Base-by-base conservation (phyloP, 352 stramenopile genomes). In the Globisporangium megalacanthum region DNA sequence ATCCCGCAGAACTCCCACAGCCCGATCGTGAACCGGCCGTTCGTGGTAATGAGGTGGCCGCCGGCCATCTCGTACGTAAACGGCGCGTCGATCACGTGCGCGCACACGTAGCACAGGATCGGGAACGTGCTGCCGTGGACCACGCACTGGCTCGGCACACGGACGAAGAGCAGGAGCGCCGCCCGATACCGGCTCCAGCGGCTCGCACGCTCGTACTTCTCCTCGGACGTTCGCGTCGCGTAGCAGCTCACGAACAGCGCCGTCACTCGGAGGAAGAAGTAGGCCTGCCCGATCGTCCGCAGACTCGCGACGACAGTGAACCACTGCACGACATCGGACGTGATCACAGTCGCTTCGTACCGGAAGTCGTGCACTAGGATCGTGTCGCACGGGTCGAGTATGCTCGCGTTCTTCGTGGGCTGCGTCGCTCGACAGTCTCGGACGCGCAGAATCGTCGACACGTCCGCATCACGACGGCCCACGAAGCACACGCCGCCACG, bases 81-180 rank as follows among this genome's bases (percentile, higher is more conserved):
- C 0, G 68, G 57, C 15, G 70, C 66, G 44, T 88, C 75, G 8
- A 83, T 65, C 17, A 71, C 25, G 46, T 88, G 75, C 1, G 77
- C 75, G 1, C 77, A 17, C 0, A 69, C 57, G 56, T 84, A 88
- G 57, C 67, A 75, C 3, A 62, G 15, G 6, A 84, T 69, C 0
- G 75, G 77, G 37, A 85, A 70, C 1, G 57, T 54, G 22, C 67
- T 78, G 8, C 75, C 75, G 56, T 73, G 83, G 4, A 84, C 62
- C n/a, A 87, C 64, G 35, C 71, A 79, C 49, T 87, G 72, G 10
- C 61, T 77, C 3, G 77, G 74, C 4, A 79, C 61, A 42, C 56
- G 73, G 19, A 75, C 58, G 25, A 87, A 75, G 1, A 81, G 39
- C 39, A 49, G 35, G 11, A 63, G 20, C 33, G 70, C 46, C 31